Percentiles rank a stretch among this genome's conserved stretches.
phyloP scores from a whole-genome alignment of 2,329 filamentous ascomycete genomes.

The Botryotinia convoluta region DNA sequence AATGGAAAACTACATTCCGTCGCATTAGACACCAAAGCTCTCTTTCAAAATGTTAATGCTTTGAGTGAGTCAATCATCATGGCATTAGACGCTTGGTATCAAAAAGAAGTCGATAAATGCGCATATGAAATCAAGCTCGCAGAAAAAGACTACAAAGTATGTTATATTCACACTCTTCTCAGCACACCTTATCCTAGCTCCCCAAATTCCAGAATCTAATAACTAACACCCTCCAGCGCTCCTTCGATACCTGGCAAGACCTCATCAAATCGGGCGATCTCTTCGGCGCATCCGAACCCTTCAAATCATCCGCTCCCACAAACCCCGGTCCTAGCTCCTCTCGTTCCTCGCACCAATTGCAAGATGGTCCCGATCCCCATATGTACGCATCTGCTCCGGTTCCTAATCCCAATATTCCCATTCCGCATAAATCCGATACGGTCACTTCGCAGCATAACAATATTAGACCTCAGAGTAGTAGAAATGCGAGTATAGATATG shows the following conservation, averaged over 20 bases:
- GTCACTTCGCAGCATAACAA: constrained; percentile 1
- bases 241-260: constrained; percentile 21
- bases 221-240: neutral
- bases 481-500: constrained; percentile 11
- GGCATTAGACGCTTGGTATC: constrained; percentile 19
- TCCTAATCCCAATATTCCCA: neutral
- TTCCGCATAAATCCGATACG: constrained; percentile 10
- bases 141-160: constrained; percentile 20
- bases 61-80: constrained; percentile 18
- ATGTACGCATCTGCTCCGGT: constrained; percentile 7
- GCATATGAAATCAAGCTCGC: constrained; percentile 19
- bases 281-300: constrained; percentile 18
- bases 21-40: constrained; percentile 17
- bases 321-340: constrained; percentile 3
- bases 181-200: neutral
- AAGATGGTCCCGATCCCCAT: constrained; percentile 12
- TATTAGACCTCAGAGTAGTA: constrained; percentile 1
- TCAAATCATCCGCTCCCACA: constrained; percentile 5
- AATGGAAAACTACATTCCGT: constrained; percentile 20
- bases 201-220: neutral
- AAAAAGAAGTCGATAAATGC: constrained; percentile 17
- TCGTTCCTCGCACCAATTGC: constrained; percentile 4
- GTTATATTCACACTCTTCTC: neutral
- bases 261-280: constrained; percentile 20
- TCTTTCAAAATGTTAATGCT: constrained; percentile 19